Percentiles rank a stretch among this genome's conserved stretches.
Conservation (phyloP, 2,329 filamentous ascomycete species). For the Colletotrichum cordylinicola region DNA sequence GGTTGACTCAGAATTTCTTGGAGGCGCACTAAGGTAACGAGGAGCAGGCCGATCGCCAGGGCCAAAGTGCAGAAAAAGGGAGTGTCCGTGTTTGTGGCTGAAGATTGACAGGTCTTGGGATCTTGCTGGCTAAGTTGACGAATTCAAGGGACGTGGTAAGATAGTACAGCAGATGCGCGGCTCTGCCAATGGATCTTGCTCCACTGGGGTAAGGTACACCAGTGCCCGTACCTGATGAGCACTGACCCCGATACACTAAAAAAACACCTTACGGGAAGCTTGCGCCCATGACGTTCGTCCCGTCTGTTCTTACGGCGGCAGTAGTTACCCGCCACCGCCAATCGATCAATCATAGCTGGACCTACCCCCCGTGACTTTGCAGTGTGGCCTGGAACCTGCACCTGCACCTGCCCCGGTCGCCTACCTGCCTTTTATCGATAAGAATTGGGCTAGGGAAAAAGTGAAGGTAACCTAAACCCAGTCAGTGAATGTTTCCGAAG, state of each 20-base stretch:
- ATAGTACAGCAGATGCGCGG: neutral
- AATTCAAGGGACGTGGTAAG: neutral
- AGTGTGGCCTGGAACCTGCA: neutral
- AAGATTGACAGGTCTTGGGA: neutral
- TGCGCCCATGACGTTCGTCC: constrained; percentile 12
- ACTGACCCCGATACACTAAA: neutral
- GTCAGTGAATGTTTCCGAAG: constrained; percentile 9
- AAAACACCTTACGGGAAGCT: neutral
- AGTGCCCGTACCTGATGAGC: neutral
- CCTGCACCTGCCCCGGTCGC: neutral
- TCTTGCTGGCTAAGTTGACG: neutral
- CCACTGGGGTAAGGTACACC: neutral
- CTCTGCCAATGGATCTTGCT: neutral
- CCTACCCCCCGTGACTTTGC: constrained; percentile 5
- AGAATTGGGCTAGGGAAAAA: constrained; percentile 12
- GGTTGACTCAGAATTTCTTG: neutral
- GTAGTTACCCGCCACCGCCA: neutral
- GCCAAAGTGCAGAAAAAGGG: neutral
- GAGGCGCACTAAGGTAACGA: neutral
- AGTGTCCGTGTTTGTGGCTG: neutral
- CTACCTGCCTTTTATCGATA: constrained; percentile 16
- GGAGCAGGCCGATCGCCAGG: neutral
- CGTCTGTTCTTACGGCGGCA: constrained; percentile 8
- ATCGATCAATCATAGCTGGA: neutral
- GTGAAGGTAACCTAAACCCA: constrained; percentile 20